phyloP scores from a whole-genome alignment of 2,329 filamentous ascomycete genomes.

The Sarocladiaceae sp. region DNA sequence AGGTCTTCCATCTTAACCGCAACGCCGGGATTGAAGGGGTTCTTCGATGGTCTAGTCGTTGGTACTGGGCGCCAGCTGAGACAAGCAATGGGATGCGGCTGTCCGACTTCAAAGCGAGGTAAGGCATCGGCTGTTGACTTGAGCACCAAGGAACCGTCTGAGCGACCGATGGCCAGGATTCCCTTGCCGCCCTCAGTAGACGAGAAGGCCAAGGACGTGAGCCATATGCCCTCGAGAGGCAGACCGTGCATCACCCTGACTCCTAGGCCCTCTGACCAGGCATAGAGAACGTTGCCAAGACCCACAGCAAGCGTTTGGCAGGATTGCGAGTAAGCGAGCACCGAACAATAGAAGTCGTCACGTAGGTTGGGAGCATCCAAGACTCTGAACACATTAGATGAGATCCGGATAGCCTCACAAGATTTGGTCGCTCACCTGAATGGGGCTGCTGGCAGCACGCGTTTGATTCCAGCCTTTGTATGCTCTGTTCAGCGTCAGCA shows the following conservation, averaged over 20 bases:
- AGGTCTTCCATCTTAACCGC: slow-evolving; percentile 71
- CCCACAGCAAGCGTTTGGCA: slow-evolving; percentile 77
- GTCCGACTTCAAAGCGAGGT: slow-evolving; percentile 68
- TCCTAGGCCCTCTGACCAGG: slow-evolving; percentile 75
- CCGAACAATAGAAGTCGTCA: slow-evolving; percentile 93
- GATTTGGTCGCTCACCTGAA: slow-evolving; percentile 59
- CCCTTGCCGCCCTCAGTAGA: slow-evolving; percentile 67
- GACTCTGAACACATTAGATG: slow-evolving; percentile 51
- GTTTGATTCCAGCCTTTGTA: not conserved
- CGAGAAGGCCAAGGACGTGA: slow-evolving; percentile 89
- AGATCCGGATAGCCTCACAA: too few relatives aligned
- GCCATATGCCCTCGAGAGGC: slow-evolving; percentile 32
- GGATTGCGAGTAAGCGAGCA: slow-evolving; percentile 75
- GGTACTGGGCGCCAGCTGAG: slow-evolving; percentile 70
- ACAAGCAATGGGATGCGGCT: slow-evolving; percentile 68
- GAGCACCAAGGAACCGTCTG: slow-evolving; percentile 67
- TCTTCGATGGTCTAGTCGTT: slow-evolving; percentile 45
- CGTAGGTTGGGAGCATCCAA: slow-evolving; percentile 83
- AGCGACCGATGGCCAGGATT: slow-evolving; percentile 80
- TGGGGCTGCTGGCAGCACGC: slow-evolving; percentile 59
- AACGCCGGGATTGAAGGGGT: slow-evolving; percentile 37
- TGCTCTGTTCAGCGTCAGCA: not conserved
- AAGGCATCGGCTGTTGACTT: slow-evolving; percentile 65
- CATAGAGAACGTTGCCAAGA: slow-evolving; percentile 70
- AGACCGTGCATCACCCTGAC: slow-evolving; percentile 43